Conservation (phyloP, 352 stramenopile species). For the Aphanomyces euteiches region DNA sequence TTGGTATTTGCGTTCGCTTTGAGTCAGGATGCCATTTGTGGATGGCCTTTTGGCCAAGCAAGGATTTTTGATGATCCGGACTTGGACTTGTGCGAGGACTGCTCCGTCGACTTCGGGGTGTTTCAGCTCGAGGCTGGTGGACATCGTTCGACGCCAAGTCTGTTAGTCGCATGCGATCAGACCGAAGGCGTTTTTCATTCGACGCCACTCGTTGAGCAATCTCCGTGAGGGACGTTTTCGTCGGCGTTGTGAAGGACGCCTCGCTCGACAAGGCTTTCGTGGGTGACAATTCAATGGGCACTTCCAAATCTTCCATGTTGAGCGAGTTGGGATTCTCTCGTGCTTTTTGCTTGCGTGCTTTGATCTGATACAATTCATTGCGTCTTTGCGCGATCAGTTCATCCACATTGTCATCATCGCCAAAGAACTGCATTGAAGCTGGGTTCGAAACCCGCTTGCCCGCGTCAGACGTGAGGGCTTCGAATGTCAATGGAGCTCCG, state of each 20-base stretch:
- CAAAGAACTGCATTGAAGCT: conserved; percentile 6
- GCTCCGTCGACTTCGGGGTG: not conserved
- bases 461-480: conserved; percentile 4
- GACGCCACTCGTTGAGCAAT: conserved; percentile 18
- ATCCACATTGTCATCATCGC: conserved; percentile 29
- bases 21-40: conserved; percentile 46
- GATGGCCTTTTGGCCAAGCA: conserved; percentile 35
- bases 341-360: conserved; percentile 19
- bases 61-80: conserved; percentile 7
- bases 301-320: conserved; percentile 18
- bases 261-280: not conserved
- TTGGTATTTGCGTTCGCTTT: conserved; percentile 33
- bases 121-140: conserved; percentile 39
- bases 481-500: conserved; percentile 3
- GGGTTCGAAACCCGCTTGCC: not conserved
- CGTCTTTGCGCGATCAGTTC: conserved; percentile 29
- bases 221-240: conserved; percentile 37
- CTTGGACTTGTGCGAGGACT: conserved; percentile 9
- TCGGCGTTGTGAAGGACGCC: conserved; percentile 35
- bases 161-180: conserved; percentile 68
- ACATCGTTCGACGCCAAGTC: conserved; percentile 62
- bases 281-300: not conserved
- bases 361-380: conserved; percentile 31
- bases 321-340: conserved; percentile 21
- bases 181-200: conserved; percentile 26